Evolutionary conservation across 2,329 filamentous ascomycete species (phyloP), one percentile per base, ranked within the genome.

Genomic region (Pezicula rhizophila): DNA sequence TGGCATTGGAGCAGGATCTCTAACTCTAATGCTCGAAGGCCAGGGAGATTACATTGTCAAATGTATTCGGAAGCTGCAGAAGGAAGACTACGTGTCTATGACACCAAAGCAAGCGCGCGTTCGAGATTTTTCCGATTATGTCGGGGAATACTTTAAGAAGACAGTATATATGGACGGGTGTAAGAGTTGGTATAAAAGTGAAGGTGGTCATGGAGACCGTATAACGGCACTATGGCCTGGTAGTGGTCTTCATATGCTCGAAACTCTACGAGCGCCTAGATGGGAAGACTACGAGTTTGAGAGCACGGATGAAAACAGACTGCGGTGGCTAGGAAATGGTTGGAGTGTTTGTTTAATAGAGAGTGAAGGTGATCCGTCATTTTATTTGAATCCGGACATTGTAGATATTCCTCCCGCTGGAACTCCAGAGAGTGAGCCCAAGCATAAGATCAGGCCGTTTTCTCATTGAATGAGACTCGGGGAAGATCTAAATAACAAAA

Each of bases 271-370:
- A 18, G 68, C 76, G n/a, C 76, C 76, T 2, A 62, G 76, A 8
- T 79, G 76, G 74, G 77, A 80, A 57, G 77, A 80, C 47, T 80
- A 68, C 35, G 56, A 60, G 15, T 59, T 49, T 43, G 59, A 60
- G 38, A 67, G 68, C 43, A 58, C 57, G 51, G 53, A 57, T 2
- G 65, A 64, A 11, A 72, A 71, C 55, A 48, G 64, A 3, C 68
- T 73, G 46, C 52, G 62, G 1, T 72, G 65, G 63, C 46, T 73
- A 23, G 70, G 69, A 2, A 72, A 71, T 57, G 71, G 73, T 2
- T 67, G 67, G 52, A 73, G 69, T 44, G 56, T 64, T 2, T 68
- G 50, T 70, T 59, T 60, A 63, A 44, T 75, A 66, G 71, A 55
- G 70, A 28, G 70, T 46, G 54, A 52, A 4, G 64, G 65, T 4